A percentile compares a stretch with the other conserved stretches of the same genome.
These are phyloP conservation scores for Colletotrichum tropicale DNA, from an alignment of 2,329 filamentous ascomycete species.

Conservation along the genomic window DNA sequence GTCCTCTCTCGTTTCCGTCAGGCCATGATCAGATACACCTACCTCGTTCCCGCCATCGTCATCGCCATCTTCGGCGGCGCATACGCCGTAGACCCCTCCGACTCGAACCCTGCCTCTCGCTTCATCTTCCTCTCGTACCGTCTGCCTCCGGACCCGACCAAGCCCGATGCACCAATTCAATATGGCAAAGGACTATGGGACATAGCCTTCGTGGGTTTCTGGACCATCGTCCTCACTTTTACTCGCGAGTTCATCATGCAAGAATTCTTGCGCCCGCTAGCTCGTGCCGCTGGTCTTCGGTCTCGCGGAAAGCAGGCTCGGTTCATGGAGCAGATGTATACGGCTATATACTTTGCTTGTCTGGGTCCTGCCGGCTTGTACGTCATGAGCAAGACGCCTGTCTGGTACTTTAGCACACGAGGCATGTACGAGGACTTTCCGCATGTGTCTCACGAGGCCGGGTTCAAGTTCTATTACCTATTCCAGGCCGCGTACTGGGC, in stretches of 20 bases:
- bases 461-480: slow-evolving; percentile 95
- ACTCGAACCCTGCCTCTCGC: slow-evolving; percentile 78
- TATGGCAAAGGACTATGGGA: slow-evolving; percentile 93
- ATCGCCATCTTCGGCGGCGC: slow-evolving; percentile 65
- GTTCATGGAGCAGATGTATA: slow-evolving; percentile 97
- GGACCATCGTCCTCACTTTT: slow-evolving; percentile 88
- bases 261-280: slow-evolving; percentile 79
- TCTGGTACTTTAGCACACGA: slow-evolving; percentile 94
- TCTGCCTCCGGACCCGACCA: slow-evolving; percentile 56
- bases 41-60: slow-evolving; percentile 70
- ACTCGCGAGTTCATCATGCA: slow-evolving; percentile 98
- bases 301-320: slow-evolving; percentile 80
- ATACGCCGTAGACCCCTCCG: slow-evolving; percentile 77
- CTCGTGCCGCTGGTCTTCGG: slow-evolving; percentile 70
- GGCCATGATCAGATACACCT: slow-evolving; percentile 65
- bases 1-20: slow-evolving; percentile 53
- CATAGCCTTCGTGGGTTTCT: slow-evolving; percentile 86
- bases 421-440: slow-evolving; percentile 92
- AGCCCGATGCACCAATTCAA: slow-evolving; percentile 56
- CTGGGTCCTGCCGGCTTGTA: slow-evolving; percentile 86
- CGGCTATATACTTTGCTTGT: slow-evolving; percentile 85
- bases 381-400: slow-evolving; percentile 87
- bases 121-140: slow-evolving; percentile 93
- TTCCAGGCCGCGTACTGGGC: slow-evolving; percentile 96
- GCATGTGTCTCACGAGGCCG: slow-evolving; percentile 77